phyloP scores from a whole-genome alignment of 73 alveolate genomes.

The Durusdinium trenchii region DNA sequence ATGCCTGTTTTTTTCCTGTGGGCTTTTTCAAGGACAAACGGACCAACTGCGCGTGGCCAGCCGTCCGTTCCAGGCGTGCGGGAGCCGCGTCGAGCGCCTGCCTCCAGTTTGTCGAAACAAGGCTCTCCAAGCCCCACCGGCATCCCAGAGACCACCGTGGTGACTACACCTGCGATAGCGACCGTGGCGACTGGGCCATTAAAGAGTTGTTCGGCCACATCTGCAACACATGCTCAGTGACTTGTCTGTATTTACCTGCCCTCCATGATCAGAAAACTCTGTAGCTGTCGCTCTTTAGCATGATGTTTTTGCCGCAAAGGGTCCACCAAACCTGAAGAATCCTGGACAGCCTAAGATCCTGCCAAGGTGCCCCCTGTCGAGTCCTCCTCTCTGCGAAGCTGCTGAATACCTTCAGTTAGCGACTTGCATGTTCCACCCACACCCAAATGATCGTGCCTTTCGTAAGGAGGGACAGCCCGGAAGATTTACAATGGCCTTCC shows the following conservation, averaged over 20 bases:
- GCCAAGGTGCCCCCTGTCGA: slow-evolving; percentile 53
- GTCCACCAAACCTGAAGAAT: too few relatives aligned
- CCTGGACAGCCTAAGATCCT: background rate
- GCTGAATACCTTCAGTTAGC: slow-evolving; percentile 68
- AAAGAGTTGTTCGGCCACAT: background rate
- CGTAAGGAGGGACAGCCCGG: too few relatives aligned
- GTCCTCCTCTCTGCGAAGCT: slow-evolving; percentile 77
- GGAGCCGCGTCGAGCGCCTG: background rate
- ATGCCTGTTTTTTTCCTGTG: background rate
- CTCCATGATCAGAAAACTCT: too few relatives aligned
- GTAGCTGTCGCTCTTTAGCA: too few relatives aligned
- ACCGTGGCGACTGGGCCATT: background rate
- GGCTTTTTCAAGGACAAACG: background rate
- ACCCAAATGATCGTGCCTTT: too few relatives aligned
- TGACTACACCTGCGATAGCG: slow-evolving; percentile 21
- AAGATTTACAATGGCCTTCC: too few relatives aligned
- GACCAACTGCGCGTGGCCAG: background rate
- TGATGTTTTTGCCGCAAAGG: too few relatives aligned
- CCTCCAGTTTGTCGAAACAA: slow-evolving; percentile 97
- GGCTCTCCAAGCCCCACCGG: slow-evolving; percentile 98
- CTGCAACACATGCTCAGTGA: too few relatives aligned
- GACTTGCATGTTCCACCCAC: too few relatives aligned
- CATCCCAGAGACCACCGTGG: slow-evolving; percentile 86
- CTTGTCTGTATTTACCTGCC: too few relatives aligned
- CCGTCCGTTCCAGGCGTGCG: background rate